Conservation (phyloP, 2,329 filamentous ascomycete genomes). For the Cladophialophora bantiana region DNA sequence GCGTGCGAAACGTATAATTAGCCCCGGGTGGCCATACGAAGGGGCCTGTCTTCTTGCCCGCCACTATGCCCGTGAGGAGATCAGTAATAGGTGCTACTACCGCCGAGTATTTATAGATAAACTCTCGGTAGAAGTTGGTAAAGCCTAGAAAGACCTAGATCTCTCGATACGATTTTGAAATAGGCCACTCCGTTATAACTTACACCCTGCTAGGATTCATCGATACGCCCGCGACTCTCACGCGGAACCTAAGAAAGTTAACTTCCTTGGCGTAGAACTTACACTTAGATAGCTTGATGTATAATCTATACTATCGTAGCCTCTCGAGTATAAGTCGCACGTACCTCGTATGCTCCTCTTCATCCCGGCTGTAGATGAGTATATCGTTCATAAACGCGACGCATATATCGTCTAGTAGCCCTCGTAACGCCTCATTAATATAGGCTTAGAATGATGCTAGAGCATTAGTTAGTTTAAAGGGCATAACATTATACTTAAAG, state of each 20-base stretch:
- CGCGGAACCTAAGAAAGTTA: background rate
- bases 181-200: background rate
- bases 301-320: background rate
- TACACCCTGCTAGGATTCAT: background rate
- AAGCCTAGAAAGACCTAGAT: background rate
- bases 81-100: background rate
- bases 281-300: background rate
- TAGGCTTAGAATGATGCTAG: background rate
- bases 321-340: background rate
- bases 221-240: background rate
- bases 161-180: background rate
- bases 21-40: too few relatives aligned
- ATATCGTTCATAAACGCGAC: conserved; percentile 14
- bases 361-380: background rate
- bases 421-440: background rate
- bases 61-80: background rate
- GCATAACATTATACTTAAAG: conserved; percentile 45
- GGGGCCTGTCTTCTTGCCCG: background rate
- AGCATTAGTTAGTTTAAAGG: conserved; percentile 42
- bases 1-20: too few relatives aligned
- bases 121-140: background rate
- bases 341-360: background rate
- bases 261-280: background rate
- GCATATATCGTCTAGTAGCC: conserved; percentile 16
- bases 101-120: background rate